Evolutionary conservation across 1,284 basidiomycete genomes (phyloP), one percentile per base, ranked within the genome.

Genomic region (Fomitopsis betulina): DNA sequence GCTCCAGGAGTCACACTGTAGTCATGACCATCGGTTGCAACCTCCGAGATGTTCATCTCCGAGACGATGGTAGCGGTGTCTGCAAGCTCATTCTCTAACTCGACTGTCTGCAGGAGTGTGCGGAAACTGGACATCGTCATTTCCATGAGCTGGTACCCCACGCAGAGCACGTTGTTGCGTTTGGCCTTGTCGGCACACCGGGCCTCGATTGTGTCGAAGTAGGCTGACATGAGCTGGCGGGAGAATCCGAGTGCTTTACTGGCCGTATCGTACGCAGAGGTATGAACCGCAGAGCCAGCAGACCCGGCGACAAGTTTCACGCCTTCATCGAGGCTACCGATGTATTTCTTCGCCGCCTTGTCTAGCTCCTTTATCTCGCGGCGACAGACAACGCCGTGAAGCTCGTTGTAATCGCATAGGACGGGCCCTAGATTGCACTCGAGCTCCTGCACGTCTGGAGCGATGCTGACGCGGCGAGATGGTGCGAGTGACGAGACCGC

Each of bases 81-180:
- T 13, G 49, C 21, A 8, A 40, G 23, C n/a, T 49, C 47, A n/a
- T 47, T 25, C 32, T 58, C 54, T n/a, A 38, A 30, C 53, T 55
- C 58, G 17, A 58, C 39, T 1, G 40, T 54, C 19, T 43, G 45
- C 53, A 58, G 37, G 35, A 58, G 21, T 37, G 17, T 43, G 10
- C 54, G 43, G 47, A 55, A 52, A 6, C 35, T 43, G 12, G 43
- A 42, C 58, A 58, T 55, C 7, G 53, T 55, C 54, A 55, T 51
- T 37, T 55, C 54, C 58, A 58, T 40, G 35, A 58, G 35, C 25
- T 55, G 58, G 33, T 55, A 58, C 4, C 45, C 58, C 7, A 25
- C 45, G 17, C 30, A 32, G n/a, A 50, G 47, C 5, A n/a, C 30
- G 1, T 38, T 3, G 43, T 47, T 15, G 23, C 33, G 33, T 10